phyloP scores from a whole-genome alignment of 2,329 filamentous ascomycete species.

The Thelonectria rubi region DNA sequence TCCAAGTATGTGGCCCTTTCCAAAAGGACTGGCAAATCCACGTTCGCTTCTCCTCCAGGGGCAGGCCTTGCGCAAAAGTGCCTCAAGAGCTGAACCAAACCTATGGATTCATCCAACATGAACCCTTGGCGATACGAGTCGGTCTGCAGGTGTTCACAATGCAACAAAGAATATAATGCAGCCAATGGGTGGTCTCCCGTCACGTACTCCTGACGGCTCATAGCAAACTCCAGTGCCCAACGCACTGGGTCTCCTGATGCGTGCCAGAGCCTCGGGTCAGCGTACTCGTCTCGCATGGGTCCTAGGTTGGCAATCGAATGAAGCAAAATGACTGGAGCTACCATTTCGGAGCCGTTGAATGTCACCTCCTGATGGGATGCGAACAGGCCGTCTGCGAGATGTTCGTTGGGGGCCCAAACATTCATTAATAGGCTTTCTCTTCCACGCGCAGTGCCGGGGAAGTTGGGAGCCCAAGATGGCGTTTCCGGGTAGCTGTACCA shows the following conservation, averaged over 20 bases:
- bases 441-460: slow-evolving; percentile 16
- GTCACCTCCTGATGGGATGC: neutral
- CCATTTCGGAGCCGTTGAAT: neutral
- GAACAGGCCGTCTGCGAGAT: neutral
- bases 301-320: neutral
- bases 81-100: too few species aligned
- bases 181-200: neutral
- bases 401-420: too few species aligned
- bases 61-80: too few species aligned
- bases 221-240: neutral
- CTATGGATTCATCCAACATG: too few species aligned
- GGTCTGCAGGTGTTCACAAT: too few species aligned
- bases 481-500: slow-evolving; percentile 7
- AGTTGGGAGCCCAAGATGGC: slow-evolving; percentile 22
- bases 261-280: neutral
- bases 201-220: neutral
- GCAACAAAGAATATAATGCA: too few species aligned
- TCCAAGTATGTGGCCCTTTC: too few species aligned
- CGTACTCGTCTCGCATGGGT: neutral
- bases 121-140: too few species aligned
- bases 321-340: neutral
- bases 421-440: too few species aligned
- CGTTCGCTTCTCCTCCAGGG: too few species aligned
- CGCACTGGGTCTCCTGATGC: neutral
- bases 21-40: too few species aligned